Evolutionary conservation across 1,139 yeast genomes (phyloP), one percentile per base, ranked within the genome.

Genomic region (Candida frijolesensis): DNA sequence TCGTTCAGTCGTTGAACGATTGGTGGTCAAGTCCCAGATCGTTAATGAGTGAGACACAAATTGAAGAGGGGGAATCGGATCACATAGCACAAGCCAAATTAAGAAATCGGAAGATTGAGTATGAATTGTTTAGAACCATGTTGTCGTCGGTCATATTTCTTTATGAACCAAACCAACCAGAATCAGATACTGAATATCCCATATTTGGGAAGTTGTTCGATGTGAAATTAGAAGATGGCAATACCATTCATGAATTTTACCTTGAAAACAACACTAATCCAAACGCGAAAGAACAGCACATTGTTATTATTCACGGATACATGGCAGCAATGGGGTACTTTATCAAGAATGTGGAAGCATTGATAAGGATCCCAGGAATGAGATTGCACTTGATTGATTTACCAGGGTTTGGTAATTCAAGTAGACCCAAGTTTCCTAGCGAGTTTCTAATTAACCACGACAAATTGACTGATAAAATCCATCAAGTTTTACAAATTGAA

Each of bases 241-340:
- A 64, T 14, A 60, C 61, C 18, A 70, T 75, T 37, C 80, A 75
- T 54, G 79, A 75, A 55, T 66, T 74, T 45, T 71, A 62, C 48
- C 57, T 75, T 22, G 67, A 62, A 42, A 71, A 72, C 57, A 61
- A 60, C 3, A 42, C 55, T 7, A 60, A 59, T 12, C 51, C 44
- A 3, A 47, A 54, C 2, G 55, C 51, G 9, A 60, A 61, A 18
- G 61, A 54, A 25, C 53, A 53, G 1, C 71, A 70, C 48, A 55
- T 75, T 2, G 75, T 75, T 2, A 58, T 73, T 1, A 66, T 75
- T 12, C 80, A 76, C 55, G 80, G 80, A 8, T 76, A 74, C 54
- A 75, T 75, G 80, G 80, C 80, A 1, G 79, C 80, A 1, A 60
- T 71, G 51, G 80, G 80, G 2, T 75, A 69, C 57, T 75, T 73